Conservation (phyloP, 345 rosid species). For the Kandelia obovata region DNA sequence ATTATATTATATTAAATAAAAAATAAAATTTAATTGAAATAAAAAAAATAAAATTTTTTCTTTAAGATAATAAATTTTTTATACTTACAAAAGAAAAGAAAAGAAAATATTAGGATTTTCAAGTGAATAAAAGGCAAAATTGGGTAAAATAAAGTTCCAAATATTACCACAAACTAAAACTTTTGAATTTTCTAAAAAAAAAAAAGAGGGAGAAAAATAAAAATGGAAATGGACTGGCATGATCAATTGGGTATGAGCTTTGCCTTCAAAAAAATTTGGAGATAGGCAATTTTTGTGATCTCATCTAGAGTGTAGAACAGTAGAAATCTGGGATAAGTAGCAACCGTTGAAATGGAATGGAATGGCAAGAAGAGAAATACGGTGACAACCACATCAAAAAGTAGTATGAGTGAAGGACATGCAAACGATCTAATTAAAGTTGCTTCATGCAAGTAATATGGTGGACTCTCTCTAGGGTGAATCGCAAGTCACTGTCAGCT, state of each 20-base stretch:
- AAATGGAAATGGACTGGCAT: too few relatives aligned
- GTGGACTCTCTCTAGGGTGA: background rate
- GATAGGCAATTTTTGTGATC: background rate
- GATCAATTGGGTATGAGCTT: background rate
- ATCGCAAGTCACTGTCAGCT: background rate
- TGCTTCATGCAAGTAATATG: conserved; percentile 1
- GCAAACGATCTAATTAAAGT: background rate
- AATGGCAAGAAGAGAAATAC: background rate
- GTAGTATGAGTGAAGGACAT: background rate
- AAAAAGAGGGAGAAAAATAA: too few relatives aligned
- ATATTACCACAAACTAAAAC: too few relatives aligned
- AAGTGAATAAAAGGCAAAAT: too few relatives aligned
- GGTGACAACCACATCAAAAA: background rate
- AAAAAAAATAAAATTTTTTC: too few relatives aligned
- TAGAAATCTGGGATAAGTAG: conserved; percentile 1
- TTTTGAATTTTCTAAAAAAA: too few relatives aligned
- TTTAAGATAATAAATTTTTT: too few relatives aligned
- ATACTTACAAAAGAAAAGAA: too few relatives aligned
- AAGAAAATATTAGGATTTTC: too few relatives aligned
- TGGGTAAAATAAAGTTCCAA: too few relatives aligned
- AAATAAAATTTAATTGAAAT: too few relatives aligned
- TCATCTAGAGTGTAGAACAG: conserved; percentile 1
- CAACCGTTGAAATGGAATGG: background rate
- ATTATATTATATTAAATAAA: too few relatives aligned
- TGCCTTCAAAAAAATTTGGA: background rate